Evolutionary conservation across 2,329 filamentous ascomycete genomes (phyloP).

Genomic region (Metarhizium humberi): DNA sequence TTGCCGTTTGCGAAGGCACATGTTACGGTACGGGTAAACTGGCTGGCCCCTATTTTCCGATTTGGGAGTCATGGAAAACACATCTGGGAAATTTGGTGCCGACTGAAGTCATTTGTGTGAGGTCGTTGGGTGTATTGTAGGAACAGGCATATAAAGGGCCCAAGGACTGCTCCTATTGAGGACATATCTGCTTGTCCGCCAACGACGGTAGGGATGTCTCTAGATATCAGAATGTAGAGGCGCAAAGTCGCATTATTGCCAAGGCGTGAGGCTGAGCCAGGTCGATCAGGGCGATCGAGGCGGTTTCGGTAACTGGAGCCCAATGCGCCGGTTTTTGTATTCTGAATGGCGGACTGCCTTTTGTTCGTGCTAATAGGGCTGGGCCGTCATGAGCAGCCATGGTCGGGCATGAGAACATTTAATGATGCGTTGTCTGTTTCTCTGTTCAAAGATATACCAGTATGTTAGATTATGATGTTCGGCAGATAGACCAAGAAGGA

Average conservation of each 20-base stretch:
- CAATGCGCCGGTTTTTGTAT: background rate
- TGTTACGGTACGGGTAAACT: background rate
- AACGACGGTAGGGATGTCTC: too few species aligned
- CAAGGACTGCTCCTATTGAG: background rate
- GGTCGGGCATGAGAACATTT: background rate
- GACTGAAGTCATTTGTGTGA: background rate
- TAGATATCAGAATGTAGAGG: background rate
- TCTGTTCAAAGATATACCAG: background rate
- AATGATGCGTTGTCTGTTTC: background rate
- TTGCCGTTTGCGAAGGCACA: background rate
- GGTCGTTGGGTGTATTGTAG: background rate
- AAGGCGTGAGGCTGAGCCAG: background rate
- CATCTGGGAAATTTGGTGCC: background rate
- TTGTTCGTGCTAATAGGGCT: background rate
- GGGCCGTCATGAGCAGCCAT: background rate
- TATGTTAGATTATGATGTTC: background rate
- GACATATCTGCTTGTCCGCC: too few species aligned
- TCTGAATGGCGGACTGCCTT: background rate
- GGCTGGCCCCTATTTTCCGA: background rate
- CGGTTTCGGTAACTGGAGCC: background rate
- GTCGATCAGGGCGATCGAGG: background rate
- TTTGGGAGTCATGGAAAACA: background rate
- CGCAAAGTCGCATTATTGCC: background rate
- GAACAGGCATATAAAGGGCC: background rate
- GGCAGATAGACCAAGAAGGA: background rate